Conservation (phyloP, 371 early-diverging fungal species). For the Globomyces sp. region DNA sequence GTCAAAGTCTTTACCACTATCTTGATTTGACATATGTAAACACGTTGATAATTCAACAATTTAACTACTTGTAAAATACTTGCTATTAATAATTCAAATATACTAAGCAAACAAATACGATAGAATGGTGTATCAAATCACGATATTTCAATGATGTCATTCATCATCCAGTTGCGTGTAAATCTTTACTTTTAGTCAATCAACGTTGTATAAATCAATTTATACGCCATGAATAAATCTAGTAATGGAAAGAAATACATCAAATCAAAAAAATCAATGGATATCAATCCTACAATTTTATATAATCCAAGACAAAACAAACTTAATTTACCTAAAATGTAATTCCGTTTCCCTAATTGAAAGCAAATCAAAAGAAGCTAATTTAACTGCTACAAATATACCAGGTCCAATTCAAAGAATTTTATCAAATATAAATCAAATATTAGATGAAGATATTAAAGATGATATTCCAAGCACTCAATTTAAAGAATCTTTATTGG, state of each 20-base stretch:
- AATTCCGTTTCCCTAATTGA: background rate
- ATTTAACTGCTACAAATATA: conserved; percentile 14
- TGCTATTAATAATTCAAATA: too few species aligned
- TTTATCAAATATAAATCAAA: conserved; percentile 12
- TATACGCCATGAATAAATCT: too few species aligned
- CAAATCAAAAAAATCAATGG: background rate
- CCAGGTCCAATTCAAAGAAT: conserved; percentile 15
- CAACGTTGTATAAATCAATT: too few species aligned
- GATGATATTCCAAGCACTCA: background rate
- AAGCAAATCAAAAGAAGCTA: background rate
- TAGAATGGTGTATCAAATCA: too few species aligned
- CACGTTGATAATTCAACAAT: too few species aligned
- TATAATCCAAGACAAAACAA: conserved; percentile 2
- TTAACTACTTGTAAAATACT: too few species aligned
- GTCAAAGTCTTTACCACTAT: too few species aligned
- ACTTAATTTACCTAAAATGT: conserved; percentile 24
- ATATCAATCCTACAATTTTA: background rate
- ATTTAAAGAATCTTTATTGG: background rate
- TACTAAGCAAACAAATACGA: too few species aligned
- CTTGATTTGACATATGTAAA: too few species aligned
- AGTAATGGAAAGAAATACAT: background rate
- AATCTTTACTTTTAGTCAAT: too few species aligned
- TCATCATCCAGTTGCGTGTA: too few species aligned
- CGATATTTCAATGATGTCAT: too few species aligned
- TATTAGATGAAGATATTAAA: conserved; percentile 10